phyloP scores from a whole-genome alignment of 2,329 filamentous ascomycete genomes.

The Akanthomyces lecanii region DNA sequence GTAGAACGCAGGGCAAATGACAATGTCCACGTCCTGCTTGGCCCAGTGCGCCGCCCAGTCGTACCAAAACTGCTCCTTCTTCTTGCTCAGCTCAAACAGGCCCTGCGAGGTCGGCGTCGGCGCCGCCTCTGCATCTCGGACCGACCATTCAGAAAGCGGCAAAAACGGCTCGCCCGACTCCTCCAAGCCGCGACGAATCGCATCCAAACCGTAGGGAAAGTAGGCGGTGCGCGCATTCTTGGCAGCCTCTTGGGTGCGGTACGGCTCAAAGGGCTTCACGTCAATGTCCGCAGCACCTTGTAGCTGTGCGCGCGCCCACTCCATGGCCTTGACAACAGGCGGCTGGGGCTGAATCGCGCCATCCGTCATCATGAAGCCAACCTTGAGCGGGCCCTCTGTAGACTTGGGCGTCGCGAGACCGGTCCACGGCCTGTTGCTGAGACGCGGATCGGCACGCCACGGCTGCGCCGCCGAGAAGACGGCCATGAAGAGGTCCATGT shows the following conservation, averaged over 20 bases:
- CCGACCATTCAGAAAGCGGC: slow-evolving; percentile 39
- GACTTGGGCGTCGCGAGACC: slow-evolving; percentile 21
- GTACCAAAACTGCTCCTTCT: slow-evolving; percentile 30
- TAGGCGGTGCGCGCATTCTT: slow-evolving; percentile 37
- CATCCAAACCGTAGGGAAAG: slow-evolving; percentile 41
- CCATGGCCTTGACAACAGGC: slow-evolving; percentile 32
- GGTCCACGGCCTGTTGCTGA: slow-evolving; percentile 32
- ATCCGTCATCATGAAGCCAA: slow-evolving; percentile 41
- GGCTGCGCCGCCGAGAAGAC: slow-evolving; percentile 25
- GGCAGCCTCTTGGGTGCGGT: slow-evolving; percentile 28
- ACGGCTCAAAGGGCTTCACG: slow-evolving; percentile 33
- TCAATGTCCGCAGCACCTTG: slow-evolving; percentile 23
- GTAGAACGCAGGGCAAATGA: slow-evolving; percentile 33
- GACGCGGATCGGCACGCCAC: slow-evolving; percentile 27
- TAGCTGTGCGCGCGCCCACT: slow-evolving; percentile 30
- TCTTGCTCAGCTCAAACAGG: slow-evolving; percentile 25
- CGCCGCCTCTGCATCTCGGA: slow-evolving; percentile 27
- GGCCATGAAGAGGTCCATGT: slow-evolving; percentile 33
- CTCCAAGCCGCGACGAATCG: slow-evolving; percentile 30
- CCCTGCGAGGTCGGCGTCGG: slow-evolving; percentile 23
- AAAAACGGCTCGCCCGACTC: slow-evolving; percentile 41
- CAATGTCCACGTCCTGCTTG: slow-evolving; percentile 34
- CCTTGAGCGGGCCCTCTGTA: slow-evolving; percentile 27
- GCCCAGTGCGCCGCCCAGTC: slow-evolving; percentile 33
- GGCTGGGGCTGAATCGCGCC: slow-evolving; percentile 35